phyloP scores from a whole-genome alignment of 805 yeast genomes.

The Yamadazyma scolyti region DNA sequence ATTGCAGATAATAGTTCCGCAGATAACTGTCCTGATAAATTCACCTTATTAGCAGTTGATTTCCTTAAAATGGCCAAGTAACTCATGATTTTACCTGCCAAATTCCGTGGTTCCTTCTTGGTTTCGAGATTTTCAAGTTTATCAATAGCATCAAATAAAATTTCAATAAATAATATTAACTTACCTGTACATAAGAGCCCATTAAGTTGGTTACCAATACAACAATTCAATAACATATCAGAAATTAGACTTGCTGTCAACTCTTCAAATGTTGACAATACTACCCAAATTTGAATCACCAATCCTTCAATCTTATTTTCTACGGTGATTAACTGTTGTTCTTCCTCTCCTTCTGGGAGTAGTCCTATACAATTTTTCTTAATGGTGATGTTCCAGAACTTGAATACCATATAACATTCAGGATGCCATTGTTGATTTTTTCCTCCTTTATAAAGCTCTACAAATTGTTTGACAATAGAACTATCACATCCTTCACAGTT shows the following conservation, averaged over 20 bases:
- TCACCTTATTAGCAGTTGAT: slow-evolving; percentile 34
- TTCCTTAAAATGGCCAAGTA: slow-evolving; percentile 81
- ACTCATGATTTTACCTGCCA: slow-evolving; percentile 86
- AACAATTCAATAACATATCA: slow-evolving; percentile 83
- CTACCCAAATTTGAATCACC: slow-evolving; percentile 75
- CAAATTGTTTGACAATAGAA: slow-evolving; percentile 90
- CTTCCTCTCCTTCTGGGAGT: slow-evolving; percentile 10
- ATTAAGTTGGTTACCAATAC: slow-evolving; percentile 61
- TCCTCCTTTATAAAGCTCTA: slow-evolving; percentile 88
- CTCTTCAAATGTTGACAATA: slow-evolving; percentile 86
- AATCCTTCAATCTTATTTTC: slow-evolving; percentile 62
- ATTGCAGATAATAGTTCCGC: slow-evolving; percentile 75
- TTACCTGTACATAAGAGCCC: slow-evolving; percentile 71
- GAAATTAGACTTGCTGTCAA: slow-evolving; percentile 84
- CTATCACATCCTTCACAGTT: slow-evolving; percentile 92
- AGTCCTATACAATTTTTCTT: slow-evolving; percentile 58
- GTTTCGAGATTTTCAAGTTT: slow-evolving; percentile 12
- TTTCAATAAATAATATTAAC: slow-evolving; percentile 68
- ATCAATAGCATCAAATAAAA: slow-evolving; percentile 75
- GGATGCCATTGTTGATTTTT: slow-evolving; percentile 98
- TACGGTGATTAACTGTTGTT: slow-evolving; percentile 37
- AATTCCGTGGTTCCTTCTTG: slow-evolving; percentile 70
- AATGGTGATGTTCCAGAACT: slow-evolving; percentile 89
- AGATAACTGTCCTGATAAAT: slow-evolving; percentile 44
- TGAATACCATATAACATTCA: slow-evolving; percentile 96